Percentiles rank a stretch among this genome's conserved stretches.
These are phyloP conservation scores for Mallotus japonicus DNA, from an alignment of 441 rosid species.

Conservation along the genomic window DNA sequence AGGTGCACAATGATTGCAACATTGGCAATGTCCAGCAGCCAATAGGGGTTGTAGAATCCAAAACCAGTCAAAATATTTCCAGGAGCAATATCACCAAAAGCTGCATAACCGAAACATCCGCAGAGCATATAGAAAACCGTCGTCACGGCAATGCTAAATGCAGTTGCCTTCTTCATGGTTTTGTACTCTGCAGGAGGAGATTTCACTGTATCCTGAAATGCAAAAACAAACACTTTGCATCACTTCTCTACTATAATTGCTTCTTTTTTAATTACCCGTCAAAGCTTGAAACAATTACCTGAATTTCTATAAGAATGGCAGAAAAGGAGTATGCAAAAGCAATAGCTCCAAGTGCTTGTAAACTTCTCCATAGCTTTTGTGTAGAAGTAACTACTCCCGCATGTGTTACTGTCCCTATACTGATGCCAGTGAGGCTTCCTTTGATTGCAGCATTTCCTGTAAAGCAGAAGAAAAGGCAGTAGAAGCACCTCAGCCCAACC, in stretches of 20 bases:
- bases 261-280: no score
- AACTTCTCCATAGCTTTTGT: conserved; percentile 76
- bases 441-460: conserved; percentile 46
- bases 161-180: conserved; percentile 69
- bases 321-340: conserved; percentile 85
- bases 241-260: neutral
- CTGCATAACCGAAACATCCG: conserved; percentile 78
- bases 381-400: conserved; percentile 48
- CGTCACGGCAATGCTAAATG: conserved; percentile 48
- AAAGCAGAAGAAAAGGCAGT: neutral
- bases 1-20: conserved; percentile 70
- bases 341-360: conserved; percentile 74
- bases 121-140: conserved; percentile 73
- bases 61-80: conserved; percentile 74
- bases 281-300: conserved; percentile 30
- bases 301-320: conserved; percentile 68
- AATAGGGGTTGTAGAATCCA: conserved; percentile 69
- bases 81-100: conserved; percentile 71
- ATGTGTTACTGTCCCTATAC: conserved; percentile 43
- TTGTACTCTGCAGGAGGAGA: conserved; percentile 71
- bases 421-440: conserved; percentile 77
- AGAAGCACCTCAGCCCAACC: no score
- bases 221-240: neutral
- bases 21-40: conserved; percentile 78
- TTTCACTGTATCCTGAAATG: conserved; percentile 56